phyloP scores from a whole-genome alignment of 2,329 filamentous ascomycete species.

The Penicillium brevicompactum region DNA sequence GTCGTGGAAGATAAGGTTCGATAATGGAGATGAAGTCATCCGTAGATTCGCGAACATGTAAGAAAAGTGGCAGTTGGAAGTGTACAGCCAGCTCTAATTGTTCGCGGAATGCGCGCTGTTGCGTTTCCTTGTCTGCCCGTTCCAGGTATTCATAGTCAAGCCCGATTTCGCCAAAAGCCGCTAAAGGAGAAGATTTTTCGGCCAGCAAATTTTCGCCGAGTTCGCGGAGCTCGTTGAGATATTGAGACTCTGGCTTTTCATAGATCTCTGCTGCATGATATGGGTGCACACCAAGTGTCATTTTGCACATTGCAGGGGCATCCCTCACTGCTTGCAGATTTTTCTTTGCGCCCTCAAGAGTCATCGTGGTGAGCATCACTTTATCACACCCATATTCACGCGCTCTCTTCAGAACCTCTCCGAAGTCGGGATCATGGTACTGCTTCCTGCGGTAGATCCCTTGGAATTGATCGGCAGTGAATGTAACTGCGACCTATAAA shows the following conservation, averaged over 20 bases:
- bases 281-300: slow-evolving; percentile 55
- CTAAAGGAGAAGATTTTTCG: slow-evolving; percentile 34
- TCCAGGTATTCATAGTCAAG: slow-evolving; percentile 54
- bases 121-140: slow-evolving; percentile 45
- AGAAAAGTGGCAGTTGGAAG: slow-evolving; percentile 35
- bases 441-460: slow-evolving; percentile 55
- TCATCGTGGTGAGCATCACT: slow-evolving; percentile 38
- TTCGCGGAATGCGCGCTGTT: slow-evolving; percentile 44
- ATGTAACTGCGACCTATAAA: slow-evolving; percentile 31
- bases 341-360: slow-evolving; percentile 44
- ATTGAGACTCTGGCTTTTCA: slow-evolving; percentile 8
- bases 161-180: slow-evolving; percentile 54
- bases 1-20: slow-evolving; percentile 38
- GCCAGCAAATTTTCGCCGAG: slow-evolving; percentile 25
- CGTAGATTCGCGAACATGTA: slow-evolving; percentile 45
- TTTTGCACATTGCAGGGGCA: slow-evolving; percentile 40
- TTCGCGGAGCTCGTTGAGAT: slow-evolving; percentile 21
- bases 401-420: slow-evolving; percentile 27
- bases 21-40: slow-evolving; percentile 49
- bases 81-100: slow-evolving; percentile 46
- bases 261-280: slow-evolving; percentile 53
- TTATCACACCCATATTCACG: slow-evolving; percentile 23
- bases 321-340: slow-evolving; percentile 42
- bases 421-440: slow-evolving; percentile 51
- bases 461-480: slow-evolving; percentile 45